Evolutionary conservation across 2,329 filamentous ascomycete species (phyloP), one percentile per base, ranked within the genome.

Genomic region (Phialophora chinensis): DNA sequence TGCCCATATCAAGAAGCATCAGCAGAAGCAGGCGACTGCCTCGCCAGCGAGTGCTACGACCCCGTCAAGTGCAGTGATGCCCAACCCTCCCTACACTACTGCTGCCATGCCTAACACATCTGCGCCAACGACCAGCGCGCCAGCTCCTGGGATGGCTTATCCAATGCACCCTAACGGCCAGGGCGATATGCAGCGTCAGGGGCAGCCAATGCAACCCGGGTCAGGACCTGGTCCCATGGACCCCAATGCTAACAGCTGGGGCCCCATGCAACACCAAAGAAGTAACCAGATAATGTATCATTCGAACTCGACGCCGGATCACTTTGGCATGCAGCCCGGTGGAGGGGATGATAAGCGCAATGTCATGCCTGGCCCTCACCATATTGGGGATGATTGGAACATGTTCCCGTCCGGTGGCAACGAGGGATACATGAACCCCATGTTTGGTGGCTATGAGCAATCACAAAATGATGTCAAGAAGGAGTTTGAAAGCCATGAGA

Each of bases 1-100:
- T 79, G 91, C 91, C 71, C 92, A 96, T 80, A 85, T 95, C 75
- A 94, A 93, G 84, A 93, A 93, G 82, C 79, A 79, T 74, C 82
- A 82, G 74, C 79, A 79, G 64, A 73, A 73, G 54, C 70, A 69
- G 4, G 72, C 71, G 29, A 67, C 68, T 14, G 66, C 65, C 23
- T 69, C 68, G 35, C 69, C 69, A 33, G 63, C 62, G 25, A 70
- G 63, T 61, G 65, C 67, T 6, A 69, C 63, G 31, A 69, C 68
- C 31, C 67, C 69, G 6, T 62, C 66, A 20, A 72, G 65, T 33
- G 70, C 61, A 1, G 67, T 69, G 23, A 70, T 71, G 63, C 57
- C 62, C n/a, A 69, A 70, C 52, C 68, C 70, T 60, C 67, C 69
- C 5, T 73, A 67, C 69, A 71, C 71, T 23, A 70, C 66, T 47